Evolutionary conservation across 148 eudicot genomes (phyloP).

Genomic region (Simmondsia chinensis): DNA sequence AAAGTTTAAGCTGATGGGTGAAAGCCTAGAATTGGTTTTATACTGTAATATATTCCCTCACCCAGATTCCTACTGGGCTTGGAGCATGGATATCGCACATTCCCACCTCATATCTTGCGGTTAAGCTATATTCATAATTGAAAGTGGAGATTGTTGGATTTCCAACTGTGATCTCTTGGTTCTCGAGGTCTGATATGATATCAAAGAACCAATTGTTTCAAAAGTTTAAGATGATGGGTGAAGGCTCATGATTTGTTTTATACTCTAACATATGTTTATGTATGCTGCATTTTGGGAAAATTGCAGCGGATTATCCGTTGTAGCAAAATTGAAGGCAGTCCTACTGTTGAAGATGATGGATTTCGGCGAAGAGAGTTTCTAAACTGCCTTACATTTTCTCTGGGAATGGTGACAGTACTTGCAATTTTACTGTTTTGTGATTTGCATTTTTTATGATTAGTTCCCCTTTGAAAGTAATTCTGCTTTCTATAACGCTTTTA

Average conservation of each 20-base stretch:
- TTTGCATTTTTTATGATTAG: not conserved
- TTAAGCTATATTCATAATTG: too few species aligned
- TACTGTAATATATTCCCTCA: too few species aligned
- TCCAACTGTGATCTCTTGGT: not conserved
- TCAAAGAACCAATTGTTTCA: not conserved
- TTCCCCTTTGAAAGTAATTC: not conserved
- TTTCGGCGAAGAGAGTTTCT: slow-evolving; percentile 56
- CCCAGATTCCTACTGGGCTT: too few species aligned
- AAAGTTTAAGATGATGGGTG: not conserved
- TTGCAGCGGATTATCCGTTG: slow-evolving; percentile 44
- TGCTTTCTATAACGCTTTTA: too few species aligned
- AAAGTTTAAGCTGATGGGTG: too few species aligned
- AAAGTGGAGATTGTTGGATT: too few species aligned
- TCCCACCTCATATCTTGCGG: too few species aligned
- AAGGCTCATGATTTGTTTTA: not conserved
- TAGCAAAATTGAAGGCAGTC: slow-evolving; percentile 27
- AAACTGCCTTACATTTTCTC: slow-evolving; percentile 42
- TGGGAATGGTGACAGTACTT: slow-evolving; percentile 41
- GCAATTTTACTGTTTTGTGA: not conserved
- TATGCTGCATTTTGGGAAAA: not conserved
- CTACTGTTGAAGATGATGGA: slow-evolving; percentile 17
- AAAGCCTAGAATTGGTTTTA: too few species aligned
- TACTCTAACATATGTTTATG: not conserved
- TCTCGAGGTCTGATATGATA: not conserved
- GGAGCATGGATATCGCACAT: too few species aligned